Evolutionary conservation across 2,329 filamentous ascomycete species (phyloP).

Genomic region (Arthrobotrys conoides): DNA sequence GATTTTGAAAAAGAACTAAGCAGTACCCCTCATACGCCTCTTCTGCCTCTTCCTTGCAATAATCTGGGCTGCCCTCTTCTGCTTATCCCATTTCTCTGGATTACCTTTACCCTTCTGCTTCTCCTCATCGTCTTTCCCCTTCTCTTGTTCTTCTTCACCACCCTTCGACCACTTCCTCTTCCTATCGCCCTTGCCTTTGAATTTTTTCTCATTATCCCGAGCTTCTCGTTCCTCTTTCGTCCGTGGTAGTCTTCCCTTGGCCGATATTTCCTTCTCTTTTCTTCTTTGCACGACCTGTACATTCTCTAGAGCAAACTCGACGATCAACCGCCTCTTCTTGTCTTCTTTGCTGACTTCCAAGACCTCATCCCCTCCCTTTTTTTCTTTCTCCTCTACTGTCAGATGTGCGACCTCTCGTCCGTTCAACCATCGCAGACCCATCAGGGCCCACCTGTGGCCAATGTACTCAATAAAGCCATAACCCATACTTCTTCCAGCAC

Average conservation of each 20-base stretch:
- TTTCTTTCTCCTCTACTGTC: constrained; percentile 68
- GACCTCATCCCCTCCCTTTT: constrained; percentile 67
- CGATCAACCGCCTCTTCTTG: constrained; percentile 89
- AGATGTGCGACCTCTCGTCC: constrained; percentile 75
- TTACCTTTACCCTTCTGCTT: constrained; percentile 56
- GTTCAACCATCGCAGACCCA: constrained; percentile 95
- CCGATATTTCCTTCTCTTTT: constrained; percentile 75
- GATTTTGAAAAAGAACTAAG: not conserved
- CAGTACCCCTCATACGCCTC: constrained; percentile 38
- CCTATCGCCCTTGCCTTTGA: constrained; percentile 34
- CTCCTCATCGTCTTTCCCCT: constrained; percentile 59
- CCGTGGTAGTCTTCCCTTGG: constrained; percentile 64
- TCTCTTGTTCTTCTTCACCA: constrained; percentile 60
- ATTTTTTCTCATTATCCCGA: constrained; percentile 25
- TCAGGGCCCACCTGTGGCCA: constrained; percentile 91
- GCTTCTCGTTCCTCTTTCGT: constrained; percentile 51
- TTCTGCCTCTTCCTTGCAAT: constrained; percentile 63
- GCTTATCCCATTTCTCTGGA: constrained; percentile 62
- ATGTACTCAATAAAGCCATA: constrained; percentile 99
- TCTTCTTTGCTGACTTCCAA: constrained; percentile 70
- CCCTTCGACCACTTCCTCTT: constrained; percentile 62
- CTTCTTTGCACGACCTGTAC: constrained; percentile 92
- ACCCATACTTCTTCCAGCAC: constrained; percentile 86
- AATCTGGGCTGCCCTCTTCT: constrained; percentile 61
- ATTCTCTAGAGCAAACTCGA: constrained; percentile 98